These are phyloP conservation scores for Euptelea pleiosperma DNA, from an alignment of 164 flowering plant species.

Conservation along the genomic window DNA sequence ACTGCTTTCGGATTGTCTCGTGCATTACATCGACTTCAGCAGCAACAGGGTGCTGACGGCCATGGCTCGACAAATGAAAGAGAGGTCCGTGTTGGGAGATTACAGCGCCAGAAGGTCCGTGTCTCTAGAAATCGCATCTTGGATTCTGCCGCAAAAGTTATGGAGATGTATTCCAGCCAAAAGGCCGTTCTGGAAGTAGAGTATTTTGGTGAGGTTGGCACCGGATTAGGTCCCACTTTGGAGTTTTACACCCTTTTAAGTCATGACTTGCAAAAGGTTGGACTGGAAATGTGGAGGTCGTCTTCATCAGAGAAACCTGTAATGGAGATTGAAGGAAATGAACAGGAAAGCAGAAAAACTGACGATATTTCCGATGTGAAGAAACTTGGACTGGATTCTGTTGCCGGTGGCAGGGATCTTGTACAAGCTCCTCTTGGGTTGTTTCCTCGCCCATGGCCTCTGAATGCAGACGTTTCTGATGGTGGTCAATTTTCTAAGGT, in stretches of 20 bases:
- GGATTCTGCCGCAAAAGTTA: conserved; percentile 96
- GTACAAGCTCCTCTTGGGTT: conserved; percentile 86
- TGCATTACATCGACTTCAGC: conserved; percentile 87
- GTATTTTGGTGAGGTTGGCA: conserved; percentile 98
- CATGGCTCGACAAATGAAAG: conserved; percentile 74
- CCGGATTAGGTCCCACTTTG: conserved; percentile 95
- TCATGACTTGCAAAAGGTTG: conserved; percentile 78
- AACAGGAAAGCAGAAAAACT: conserved; percentile 31
- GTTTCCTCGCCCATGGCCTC: conserved; percentile 94
- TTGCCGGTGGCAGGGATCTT: conserved; percentile 32
- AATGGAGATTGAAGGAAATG: conserved; percentile 64
- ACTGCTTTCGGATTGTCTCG: conserved; percentile 97
- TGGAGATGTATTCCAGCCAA: conserved; percentile 98
- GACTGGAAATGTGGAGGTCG: conserved; percentile 90
- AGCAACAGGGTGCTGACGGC: conserved; percentile 90
- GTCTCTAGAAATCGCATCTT: conserved; percentile 87
- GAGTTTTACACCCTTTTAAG: conserved; percentile 96
- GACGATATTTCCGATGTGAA: conserved; percentile 22
- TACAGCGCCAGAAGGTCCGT: conserved; percentile 94
- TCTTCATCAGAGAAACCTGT: conserved; percentile 35
- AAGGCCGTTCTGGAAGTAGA: conserved; percentile 98
- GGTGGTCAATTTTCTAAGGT: conserved; percentile 65
- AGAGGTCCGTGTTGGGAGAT: conserved; percentile 83
- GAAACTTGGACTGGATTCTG: conserved; percentile 22
- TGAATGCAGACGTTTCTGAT: conserved; percentile 62